Evolutionary conservation across 306 rosid species (phyloP), one percentile per base, ranked within the genome.

Genomic region (Vicia villosa): DNA sequence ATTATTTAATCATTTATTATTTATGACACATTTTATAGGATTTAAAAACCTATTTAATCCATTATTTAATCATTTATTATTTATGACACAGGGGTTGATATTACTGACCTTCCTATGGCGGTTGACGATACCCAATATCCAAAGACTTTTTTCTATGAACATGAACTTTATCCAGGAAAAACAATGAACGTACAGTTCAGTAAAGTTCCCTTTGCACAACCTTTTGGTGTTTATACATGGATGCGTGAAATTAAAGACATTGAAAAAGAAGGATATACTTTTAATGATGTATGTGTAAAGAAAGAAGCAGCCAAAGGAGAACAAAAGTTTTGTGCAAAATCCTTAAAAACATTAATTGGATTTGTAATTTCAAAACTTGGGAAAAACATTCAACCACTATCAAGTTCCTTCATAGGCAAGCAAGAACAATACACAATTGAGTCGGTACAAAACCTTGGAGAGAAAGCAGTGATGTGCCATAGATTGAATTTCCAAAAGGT

Each of bases 361-460:
- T 89, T 81, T 43, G 46, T 36, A 3, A 58, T 43, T 58, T 70
- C 75, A 28, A 70, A 43, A 9, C 46, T 70, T 5, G 92, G 96
- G 9, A 80, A 56, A 34, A 38, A 81, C 8, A 74, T 80, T 56
- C 47, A 47, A 8, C 75, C 75, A 34, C 42, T 81, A 8, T 83
- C 92, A 7, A 85, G 88, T 10, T 87, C 83, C 63, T 83, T 80
- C 11, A 81, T 37, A 1, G 52, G 49, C 4, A 85, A 77, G 2
- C 71, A 81, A 0, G 37, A 26, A 36, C 28, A 37, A 3, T 87
- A 81, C 67, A 82, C 81, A 10, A 5, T 22, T 8, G 80, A 78
- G 6, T 43, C 67, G 15, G 81, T 68, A 4, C 68, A 83, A 64
- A 81, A 87, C 66, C 57, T 75, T 12, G 59, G 79, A 1, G 69